phyloP scores from a whole-genome alignment of 148 eudicot genomes.

The Vaccinium vitisidaea region DNA sequence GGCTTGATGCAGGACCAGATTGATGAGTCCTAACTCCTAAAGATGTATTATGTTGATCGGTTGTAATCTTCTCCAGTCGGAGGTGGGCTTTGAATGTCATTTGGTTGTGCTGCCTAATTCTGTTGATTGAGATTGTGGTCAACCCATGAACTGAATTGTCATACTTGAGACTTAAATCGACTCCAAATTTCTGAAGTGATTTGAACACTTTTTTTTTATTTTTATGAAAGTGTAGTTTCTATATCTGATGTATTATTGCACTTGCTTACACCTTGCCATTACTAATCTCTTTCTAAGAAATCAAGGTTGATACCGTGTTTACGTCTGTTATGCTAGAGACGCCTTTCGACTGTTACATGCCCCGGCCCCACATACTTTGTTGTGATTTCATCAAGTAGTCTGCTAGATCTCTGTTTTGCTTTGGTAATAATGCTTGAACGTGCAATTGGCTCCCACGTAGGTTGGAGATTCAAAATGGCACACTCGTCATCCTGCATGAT shows the following conservation, averaged over 20 bases:
- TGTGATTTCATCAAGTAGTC: neutral
- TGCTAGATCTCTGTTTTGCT: neutral
- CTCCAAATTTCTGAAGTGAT: slow-evolving; percentile 12
- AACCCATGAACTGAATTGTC: slow-evolving; percentile 10
- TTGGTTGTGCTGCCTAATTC: slow-evolving; percentile 23
- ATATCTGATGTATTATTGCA: neutral
- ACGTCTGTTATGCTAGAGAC: neutral
- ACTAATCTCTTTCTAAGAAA: neutral
- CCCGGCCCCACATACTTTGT: neutral
- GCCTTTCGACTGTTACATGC: neutral
- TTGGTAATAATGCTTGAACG: neutral
- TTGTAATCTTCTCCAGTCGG: slow-evolving; percentile 25
- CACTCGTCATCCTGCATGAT: neutral
- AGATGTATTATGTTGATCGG: slow-evolving; percentile 15
- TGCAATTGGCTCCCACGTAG: neutral
- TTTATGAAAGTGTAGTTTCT: neutral
- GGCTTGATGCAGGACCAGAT: slow-evolving; percentile 47
- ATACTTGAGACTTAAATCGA: neutral
- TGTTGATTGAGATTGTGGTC: slow-evolving; percentile 8
- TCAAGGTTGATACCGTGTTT: neutral
- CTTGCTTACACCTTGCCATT: neutral
- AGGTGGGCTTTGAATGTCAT: slow-evolving; percentile 56
- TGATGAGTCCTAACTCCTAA: slow-evolving; percentile 54
- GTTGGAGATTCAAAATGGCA: neutral
- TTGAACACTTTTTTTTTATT: neutral